Percentiles rank a stretch among this genome's conserved stretches.
Evolutionary conservation across 2,329 filamentous ascomycete genomes (phyloP).

Genomic region (Penicillium vulpinum): DNA sequence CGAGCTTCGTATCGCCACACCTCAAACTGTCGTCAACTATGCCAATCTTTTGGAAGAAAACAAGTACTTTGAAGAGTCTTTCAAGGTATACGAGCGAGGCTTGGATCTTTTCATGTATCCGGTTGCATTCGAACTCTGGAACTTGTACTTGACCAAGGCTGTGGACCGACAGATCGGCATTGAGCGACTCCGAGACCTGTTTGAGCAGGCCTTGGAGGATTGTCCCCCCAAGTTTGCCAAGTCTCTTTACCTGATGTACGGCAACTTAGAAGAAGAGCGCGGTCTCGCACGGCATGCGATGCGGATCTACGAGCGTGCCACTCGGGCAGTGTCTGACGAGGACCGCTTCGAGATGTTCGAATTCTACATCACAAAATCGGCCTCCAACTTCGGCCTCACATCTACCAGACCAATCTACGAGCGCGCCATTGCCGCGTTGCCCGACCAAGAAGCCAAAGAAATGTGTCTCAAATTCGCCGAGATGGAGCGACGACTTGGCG

Average conservation of each 20-base stretch:
- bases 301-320: conserved; percentile 98
- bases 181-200: conserved; percentile 88
- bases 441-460: conserved; percentile 87
- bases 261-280: conserved; percentile 91
- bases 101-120: conserved; percentile 98
- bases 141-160: conserved; percentile 94
- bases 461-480: conserved; percentile 99
- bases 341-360: conserved; percentile 98
- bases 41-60: conserved; percentile 93
- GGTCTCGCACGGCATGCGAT: conserved; percentile 94
- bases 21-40: conserved; percentile 98
- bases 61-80: conserved; percentile 93
- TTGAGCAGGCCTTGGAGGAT: conserved; percentile 94
- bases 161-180: conserved; percentile 96
- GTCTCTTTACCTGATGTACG: conserved; percentile 96
- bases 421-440: conserved; percentile 87
- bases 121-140: conserved; percentile 98
- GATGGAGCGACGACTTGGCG: conserved; percentile 87
- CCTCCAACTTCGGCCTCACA: conserved; percentile 94
- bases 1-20: conserved; percentile 94
- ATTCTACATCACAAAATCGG: conserved; percentile 98
- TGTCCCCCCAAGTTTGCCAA: conserved; percentile 96
- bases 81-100: conserved; percentile 95
- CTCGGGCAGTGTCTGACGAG: conserved; percentile 89
- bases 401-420: conserved; percentile 96